Conservation (phyloP, 1,139 yeast genomes). For the Debaryomycetaceae sp. region DNA sequence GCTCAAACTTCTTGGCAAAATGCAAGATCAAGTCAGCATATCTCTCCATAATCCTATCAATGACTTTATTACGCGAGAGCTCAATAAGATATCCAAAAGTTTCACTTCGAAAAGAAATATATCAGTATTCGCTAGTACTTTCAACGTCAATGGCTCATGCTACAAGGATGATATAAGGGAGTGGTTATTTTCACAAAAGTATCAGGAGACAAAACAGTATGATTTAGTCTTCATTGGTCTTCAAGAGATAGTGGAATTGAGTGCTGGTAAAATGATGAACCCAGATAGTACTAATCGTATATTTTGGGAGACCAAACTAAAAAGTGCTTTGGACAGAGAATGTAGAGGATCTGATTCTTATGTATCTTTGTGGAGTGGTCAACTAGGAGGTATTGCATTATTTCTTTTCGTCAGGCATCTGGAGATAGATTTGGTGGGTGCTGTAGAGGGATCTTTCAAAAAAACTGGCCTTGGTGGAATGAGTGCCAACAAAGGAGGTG, state of each 20-base stretch:
- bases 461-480: slow-evolving; percentile 95
- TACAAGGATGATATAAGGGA: slow-evolving; percentile 49
- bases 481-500: slow-evolving; percentile 95
- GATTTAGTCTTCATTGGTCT: slow-evolving; percentile 82
- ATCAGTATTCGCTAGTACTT: slow-evolving; percentile 60
- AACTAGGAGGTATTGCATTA: slow-evolving; percentile 87
- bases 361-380: slow-evolving; percentile 77
- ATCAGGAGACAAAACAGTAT: slow-evolving; percentile 20
- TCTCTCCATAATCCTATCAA: slow-evolving; percentile 69
- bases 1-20: slow-evolving; percentile 47
- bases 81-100: slow-evolving; percentile 45
- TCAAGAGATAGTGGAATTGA: slow-evolving; percentile 89
- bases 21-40: slow-evolving; percentile 43
- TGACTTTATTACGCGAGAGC: slow-evolving; percentile 57
- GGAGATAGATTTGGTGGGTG: slow-evolving; percentile 48
- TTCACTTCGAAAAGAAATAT: slow-evolving; percentile 53
- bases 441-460: slow-evolving; percentile 73
- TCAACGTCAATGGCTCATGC: slow-evolving; percentile 64
- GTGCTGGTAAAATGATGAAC: slow-evolving; percentile 84
- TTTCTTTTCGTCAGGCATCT: slow-evolving; percentile 63
- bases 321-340: slow-evolving; percentile 48
- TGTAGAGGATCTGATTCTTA: slow-evolving; percentile 44
- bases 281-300: slow-evolving; percentile 69
- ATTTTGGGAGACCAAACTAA: slow-evolving; percentile 77
- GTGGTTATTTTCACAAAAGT: slow-evolving; percentile 54